Evolutionary conservation across 805 yeast species (phyloP).

Genomic region (Teunomyces cretensis): DNA sequence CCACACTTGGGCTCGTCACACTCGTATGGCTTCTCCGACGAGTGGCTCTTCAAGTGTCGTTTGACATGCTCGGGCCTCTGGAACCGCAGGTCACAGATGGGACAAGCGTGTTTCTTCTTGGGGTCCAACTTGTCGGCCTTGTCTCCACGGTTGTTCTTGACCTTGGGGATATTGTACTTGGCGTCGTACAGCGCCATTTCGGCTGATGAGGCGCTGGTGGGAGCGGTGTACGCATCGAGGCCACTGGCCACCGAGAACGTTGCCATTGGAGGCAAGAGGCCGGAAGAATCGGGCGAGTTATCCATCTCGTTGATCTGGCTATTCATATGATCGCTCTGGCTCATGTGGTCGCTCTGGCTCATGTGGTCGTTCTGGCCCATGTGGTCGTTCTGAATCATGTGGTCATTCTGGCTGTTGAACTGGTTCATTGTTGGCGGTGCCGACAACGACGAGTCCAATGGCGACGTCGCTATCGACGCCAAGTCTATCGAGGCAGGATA

Average conservation of each 20-base stretch:
- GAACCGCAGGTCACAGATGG: constrained; percentile 59
- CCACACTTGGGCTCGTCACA: constrained; percentile 54
- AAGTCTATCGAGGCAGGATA: constrained; percentile 53
- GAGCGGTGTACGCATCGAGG: not conserved
- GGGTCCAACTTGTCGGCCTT: constrained; percentile 40
- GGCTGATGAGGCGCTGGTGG: not conserved
- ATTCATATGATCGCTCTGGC: no score
- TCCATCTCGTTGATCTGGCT: not conserved
- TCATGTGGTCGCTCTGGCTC: no score
- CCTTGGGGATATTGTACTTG: constrained; percentile 10
- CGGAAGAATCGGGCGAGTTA: not conserved
- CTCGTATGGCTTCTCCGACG: constrained; percentile 56
- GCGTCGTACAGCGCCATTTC: not conserved
- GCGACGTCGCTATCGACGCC: constrained; percentile 48
- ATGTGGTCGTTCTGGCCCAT: no score
- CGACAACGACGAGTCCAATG: constrained; percentile 13
- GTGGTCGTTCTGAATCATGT: no score
- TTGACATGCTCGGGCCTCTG: constrained; percentile 75
- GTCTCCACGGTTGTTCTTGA: constrained; percentile 14
- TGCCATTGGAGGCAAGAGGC: constrained; percentile 34
- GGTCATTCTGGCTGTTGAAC: no score
- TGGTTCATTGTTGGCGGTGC: constrained; percentile 11
- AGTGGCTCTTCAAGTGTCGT: constrained; percentile 59
- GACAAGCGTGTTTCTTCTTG: constrained; percentile 63
- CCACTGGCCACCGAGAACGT: constrained; percentile 18